Evolutionary conservation across 129 eudicot species (phyloP).

Genomic region (Chrysanthemum seticuspe): DNA sequence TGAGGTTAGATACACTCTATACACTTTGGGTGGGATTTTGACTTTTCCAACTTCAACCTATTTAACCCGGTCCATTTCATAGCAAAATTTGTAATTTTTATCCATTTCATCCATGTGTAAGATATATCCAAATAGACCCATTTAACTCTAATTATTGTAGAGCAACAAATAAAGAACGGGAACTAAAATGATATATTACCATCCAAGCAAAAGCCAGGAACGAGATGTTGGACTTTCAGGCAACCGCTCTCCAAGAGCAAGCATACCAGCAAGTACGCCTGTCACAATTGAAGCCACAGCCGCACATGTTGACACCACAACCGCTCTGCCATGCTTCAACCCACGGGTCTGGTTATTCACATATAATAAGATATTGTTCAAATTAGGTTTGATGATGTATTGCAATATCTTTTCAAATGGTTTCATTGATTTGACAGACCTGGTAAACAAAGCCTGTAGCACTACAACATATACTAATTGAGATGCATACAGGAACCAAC

Average conservation of each 20-base stretch:
- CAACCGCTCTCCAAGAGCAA: constrained; percentile 90
- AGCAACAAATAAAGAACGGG: constrained; percentile 6
- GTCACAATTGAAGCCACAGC: constrained; percentile 98
- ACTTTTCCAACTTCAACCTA: neutral
- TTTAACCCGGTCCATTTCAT: neutral
- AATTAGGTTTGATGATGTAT: neutral
- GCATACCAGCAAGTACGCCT: constrained; percentile 98
- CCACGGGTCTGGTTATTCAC: constrained; percentile 71
- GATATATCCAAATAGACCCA: neutral
- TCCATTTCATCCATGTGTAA: neutral
- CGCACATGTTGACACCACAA: constrained; percentile 97
- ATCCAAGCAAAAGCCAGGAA: constrained; percentile 81
- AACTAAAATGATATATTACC: constrained; percentile 40
- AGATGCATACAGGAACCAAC: constrained; percentile 77
- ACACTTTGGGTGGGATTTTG: neutral
- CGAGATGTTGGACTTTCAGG: constrained; percentile 89
- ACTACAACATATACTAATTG: constrained; percentile 86
- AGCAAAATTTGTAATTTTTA: neutral
- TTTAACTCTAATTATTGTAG: neutral
- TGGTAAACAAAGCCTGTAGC: constrained; percentile 89
- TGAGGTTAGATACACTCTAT: neutral
- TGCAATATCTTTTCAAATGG: neutral
- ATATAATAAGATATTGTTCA: neutral
- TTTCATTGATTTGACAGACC: constrained; percentile 35
- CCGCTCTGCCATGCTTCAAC: constrained; percentile 95